Evolutionary conservation across 2,329 filamentous ascomycete genomes (phyloP).

Genomic region (Kalaharituber pfeilii): DNA sequence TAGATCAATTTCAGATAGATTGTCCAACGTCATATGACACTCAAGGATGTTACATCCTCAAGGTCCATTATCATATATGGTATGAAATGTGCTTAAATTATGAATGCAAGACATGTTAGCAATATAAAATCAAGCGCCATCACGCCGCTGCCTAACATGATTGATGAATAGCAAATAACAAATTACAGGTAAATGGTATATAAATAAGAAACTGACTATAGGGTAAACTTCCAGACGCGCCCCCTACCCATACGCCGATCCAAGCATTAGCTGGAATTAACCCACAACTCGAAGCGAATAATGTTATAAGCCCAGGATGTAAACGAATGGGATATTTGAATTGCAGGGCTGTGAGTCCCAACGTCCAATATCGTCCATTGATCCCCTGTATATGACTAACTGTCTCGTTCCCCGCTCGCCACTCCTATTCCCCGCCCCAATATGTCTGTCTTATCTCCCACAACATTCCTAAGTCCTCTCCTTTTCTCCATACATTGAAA

Average conservation of each 20-base stretch:
- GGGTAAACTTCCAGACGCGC: background rate
- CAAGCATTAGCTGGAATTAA: no score
- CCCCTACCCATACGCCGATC: no score
- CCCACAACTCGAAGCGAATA: no score
- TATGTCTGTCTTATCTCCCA: conserved; percentile 4
- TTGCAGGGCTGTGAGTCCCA: background rate
- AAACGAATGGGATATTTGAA: background rate
- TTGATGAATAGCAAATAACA: background rate
- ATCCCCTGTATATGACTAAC: no score
- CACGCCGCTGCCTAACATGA: background rate
- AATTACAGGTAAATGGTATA: background rate
- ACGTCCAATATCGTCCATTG: background rate
- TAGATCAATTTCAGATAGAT: background rate
- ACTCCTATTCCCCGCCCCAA: background rate
- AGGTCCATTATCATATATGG: background rate
- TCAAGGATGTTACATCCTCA: background rate
- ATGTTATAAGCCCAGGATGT: no score
- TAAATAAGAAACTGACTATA: background rate
- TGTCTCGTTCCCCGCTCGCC: no score
- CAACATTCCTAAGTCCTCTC: conserved; percentile 15
- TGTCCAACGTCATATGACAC: background rate
- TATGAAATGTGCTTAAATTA: no score
- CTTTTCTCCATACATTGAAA: conserved; percentile 14
- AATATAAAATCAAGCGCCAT: background rate
- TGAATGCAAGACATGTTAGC: background rate